A percentile compares a stretch with the other conserved stretches of the same genome.
These are phyloP conservation scores for Prinsepia uniflora DNA, from an alignment of 306 rosid genomes.

Conservation along the genomic window DNA sequence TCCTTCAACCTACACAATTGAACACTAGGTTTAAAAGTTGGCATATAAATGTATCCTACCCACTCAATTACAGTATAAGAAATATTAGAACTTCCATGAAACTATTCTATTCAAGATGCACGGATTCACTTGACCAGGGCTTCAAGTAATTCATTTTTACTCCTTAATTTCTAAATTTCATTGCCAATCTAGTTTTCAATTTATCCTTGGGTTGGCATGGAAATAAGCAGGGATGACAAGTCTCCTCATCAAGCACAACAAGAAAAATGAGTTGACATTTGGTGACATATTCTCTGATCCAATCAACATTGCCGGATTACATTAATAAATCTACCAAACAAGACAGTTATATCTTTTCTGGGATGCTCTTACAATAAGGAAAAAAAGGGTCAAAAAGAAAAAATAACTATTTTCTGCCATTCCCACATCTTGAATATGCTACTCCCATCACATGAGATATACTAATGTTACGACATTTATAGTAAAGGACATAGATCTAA, in stretches of 20 bases:
- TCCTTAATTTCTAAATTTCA: neutral
- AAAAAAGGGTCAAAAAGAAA: neutral
- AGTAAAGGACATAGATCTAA: neutral
- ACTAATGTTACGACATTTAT: neutral
- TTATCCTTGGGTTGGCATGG: neutral
- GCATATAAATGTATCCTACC: neutral
- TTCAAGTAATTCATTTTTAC: neutral
- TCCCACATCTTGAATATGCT: neutral
- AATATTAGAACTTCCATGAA: neutral
- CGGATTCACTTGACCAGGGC: neutral
- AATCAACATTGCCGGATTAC: neutral
- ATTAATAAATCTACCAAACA: neutral
- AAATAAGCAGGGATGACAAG: neutral
- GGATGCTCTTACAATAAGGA: neutral
- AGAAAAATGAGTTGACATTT: neutral
- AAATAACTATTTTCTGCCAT: neutral
- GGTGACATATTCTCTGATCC: neutral
- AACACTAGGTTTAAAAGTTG: constrained; percentile 12
- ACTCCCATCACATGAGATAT: neutral
- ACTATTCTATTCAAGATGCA: neutral
- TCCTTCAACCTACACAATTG: constrained; percentile 51
- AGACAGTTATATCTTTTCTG: neutral
- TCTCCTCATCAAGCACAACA: neutral
- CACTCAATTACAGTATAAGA: neutral
- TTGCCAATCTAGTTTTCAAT: neutral